Evolutionary conservation across 495 filamentous ascomycete species (phyloP).

Genomic region (Gamarada debralockiae): DNA sequence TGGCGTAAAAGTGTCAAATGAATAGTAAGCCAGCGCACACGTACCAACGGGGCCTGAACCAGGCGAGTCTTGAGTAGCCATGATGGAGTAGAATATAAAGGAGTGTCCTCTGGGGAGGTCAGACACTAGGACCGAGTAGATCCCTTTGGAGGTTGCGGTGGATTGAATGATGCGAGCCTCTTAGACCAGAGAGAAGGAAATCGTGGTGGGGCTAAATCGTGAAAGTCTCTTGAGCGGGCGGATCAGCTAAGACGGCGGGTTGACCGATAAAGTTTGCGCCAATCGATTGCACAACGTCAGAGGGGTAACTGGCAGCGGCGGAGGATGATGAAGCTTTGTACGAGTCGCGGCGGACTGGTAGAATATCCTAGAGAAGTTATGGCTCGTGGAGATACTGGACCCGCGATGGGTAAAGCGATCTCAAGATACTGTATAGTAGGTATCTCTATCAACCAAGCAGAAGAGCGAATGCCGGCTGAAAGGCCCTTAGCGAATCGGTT

Average conservation of each 20-base stretch:
- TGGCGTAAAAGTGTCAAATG: constrained; percentile 8
- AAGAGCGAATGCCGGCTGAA: too few species aligned
- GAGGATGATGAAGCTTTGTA: too few species aligned
- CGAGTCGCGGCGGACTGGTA: too few species aligned
- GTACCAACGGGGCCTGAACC: constrained; percentile 12
- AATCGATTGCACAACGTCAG: too few species aligned
- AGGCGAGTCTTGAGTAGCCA: constrained; percentile 18
- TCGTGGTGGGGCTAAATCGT: constrained; percentile 15
- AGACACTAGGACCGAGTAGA: constrained; percentile 1
- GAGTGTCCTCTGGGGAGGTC: neutral
- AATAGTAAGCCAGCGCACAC: constrained; percentile 20
- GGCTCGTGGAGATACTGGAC: too few species aligned
- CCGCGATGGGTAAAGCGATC: too few species aligned
- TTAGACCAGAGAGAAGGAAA: neutral
- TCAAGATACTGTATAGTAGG: too few species aligned
- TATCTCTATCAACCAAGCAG: too few species aligned
- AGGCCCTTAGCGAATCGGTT: too few species aligned
- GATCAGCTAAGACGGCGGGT: neutral
- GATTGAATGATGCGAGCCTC: neutral
- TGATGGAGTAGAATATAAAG: constrained; percentile 1
- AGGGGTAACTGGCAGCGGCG: too few species aligned
- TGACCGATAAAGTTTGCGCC: too few species aligned
- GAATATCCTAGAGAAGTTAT: too few species aligned
- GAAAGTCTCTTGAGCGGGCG: neutral
- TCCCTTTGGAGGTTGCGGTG: neutral